A percentile compares a stretch with the other conserved stretches of the same genome.
These are phyloP conservation scores for Solanum lycopersicoides DNA, from an alignment of 257 asterid genomes.

Conservation along the genomic window DNA sequence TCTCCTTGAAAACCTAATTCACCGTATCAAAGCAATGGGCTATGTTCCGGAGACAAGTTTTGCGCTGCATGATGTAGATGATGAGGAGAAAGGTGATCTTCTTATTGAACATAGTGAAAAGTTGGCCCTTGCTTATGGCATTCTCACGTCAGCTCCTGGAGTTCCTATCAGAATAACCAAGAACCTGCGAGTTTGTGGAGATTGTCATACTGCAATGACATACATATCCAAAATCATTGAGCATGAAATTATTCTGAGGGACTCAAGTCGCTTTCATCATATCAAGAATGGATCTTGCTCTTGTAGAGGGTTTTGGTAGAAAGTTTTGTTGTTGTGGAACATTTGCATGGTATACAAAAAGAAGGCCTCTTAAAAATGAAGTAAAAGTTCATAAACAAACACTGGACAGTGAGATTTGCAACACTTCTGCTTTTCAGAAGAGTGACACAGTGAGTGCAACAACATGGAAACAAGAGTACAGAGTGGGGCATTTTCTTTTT, in stretches of 20 bases:
- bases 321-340: not conserved
- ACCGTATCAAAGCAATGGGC: constrained; percentile 62
- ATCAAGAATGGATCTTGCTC: constrained; percentile 85
- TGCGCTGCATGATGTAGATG: constrained; percentile 95
- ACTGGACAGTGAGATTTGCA: not conserved
- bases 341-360: not conserved
- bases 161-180: constrained; percentile 82
- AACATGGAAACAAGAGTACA: not conserved
- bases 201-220: constrained; percentile 63
- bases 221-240: constrained; percentile 64
- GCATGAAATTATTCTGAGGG: constrained; percentile 74
- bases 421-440: not conserved
- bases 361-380: not conserved
- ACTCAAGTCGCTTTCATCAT: constrained; percentile 88
- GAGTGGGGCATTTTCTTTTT: not conserved
- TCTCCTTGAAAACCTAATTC: constrained; percentile 49
- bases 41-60: constrained; percentile 77
- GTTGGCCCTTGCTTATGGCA: constrained; percentile 84
- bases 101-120: constrained; percentile 87
- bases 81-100: constrained; percentile 81
- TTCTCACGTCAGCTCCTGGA: constrained; percentile 67
- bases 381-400: not conserved
- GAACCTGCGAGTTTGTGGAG: constrained; percentile 88
- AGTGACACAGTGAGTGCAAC: not conserved
- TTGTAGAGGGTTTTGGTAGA: constrained; percentile 83